Conservation (phyloP, 2,329 filamentous ascomycete genomes). For the Hymenoscyphus fructigenus region DNA sequence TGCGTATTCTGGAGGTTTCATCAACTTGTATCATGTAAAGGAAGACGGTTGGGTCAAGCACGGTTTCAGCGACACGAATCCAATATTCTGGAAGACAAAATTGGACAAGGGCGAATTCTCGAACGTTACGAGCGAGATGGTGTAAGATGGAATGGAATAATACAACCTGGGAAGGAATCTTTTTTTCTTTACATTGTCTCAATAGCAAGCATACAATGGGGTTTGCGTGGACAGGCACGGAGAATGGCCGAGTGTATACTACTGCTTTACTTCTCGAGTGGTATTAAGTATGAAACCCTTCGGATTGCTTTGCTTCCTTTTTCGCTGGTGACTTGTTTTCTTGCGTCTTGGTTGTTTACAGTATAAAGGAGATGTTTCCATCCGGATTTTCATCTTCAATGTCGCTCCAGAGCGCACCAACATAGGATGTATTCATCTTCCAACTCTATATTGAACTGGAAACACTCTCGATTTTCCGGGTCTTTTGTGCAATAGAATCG, state of each 20-base stretch:
- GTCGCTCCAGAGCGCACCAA: background rate
- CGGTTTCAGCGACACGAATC: conserved; percentile 96
- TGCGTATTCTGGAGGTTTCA: conserved; percentile 97
- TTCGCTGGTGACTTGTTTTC: background rate
- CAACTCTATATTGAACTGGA: conserved; percentile 80
- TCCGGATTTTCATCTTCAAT: no score
- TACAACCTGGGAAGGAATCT: conserved; percentile 5
- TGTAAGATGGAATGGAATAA: conserved; percentile 25
- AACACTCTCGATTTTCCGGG: conserved; percentile 74
- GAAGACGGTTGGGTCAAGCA: conserved; percentile 99
- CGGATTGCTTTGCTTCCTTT: background rate
- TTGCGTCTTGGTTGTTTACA: background rate
- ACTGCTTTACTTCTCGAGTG: conserved; percentile 30
- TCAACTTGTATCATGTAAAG: conserved; percentile 99
- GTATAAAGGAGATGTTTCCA: background rate
- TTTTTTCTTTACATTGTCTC: conserved; percentile 33
- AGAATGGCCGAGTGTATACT: conserved; percentile 31
- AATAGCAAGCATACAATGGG: conserved; percentile 32
- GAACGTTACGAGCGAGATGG: conserved; percentile 37
- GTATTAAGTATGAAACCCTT: conserved; percentile 18
- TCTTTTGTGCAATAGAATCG: conserved; percentile 80
- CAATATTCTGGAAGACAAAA: conserved; percentile 99
- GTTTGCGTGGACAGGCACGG: conserved; percentile 21
- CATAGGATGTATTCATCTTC: conserved; percentile 79
- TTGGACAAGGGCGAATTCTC: conserved; percentile 96